Conservation (phyloP, 2,329 filamentous ascomycete species). For the Plectosphaerella sp. region DNA sequence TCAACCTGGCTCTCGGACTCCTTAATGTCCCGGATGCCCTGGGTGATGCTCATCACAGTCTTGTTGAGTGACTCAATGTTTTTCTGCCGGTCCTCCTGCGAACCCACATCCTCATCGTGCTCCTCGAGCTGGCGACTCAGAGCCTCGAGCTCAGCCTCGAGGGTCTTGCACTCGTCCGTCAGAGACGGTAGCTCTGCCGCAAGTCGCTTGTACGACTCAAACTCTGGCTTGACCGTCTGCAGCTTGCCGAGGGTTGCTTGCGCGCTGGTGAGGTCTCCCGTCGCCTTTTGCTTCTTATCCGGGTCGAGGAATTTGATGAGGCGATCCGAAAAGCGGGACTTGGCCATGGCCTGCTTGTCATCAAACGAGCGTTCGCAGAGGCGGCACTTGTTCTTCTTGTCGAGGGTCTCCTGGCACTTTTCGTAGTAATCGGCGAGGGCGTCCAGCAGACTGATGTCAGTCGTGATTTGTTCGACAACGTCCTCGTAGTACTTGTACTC, state of each 20-base stretch:
- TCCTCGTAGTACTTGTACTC: constrained; percentile 47
- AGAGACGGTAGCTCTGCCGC: constrained; percentile 67
- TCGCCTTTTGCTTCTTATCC: constrained; percentile 56
- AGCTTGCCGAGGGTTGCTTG: constrained; percentile 52
- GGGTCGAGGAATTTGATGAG: constrained; percentile 61
- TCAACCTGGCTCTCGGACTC: constrained; percentile 70
- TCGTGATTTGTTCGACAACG: constrained; percentile 56
- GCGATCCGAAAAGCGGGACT: constrained; percentile 60
- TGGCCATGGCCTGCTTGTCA: constrained; percentile 50
- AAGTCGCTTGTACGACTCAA: constrained; percentile 71
- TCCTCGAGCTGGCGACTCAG: constrained; percentile 61
- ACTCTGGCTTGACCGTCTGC: constrained; percentile 59
- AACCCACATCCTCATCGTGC: constrained; percentile 61
- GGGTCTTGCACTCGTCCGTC: constrained; percentile 56
- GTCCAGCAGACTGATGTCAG: constrained; percentile 65
- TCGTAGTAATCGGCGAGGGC: constrained; percentile 68
- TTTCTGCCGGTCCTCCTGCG: constrained; percentile 60
- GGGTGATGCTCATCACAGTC: constrained; percentile 70
- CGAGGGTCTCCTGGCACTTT: constrained; percentile 60
- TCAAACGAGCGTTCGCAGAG: constrained; percentile 71
- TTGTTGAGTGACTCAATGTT: constrained; percentile 74
- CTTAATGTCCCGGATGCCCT: constrained; percentile 66
- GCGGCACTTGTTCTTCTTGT: constrained; percentile 67
- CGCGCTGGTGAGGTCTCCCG: constrained; percentile 53
- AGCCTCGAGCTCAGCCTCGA: constrained; percentile 57